Conservation (phyloP, 129 eudicot genomes). For the Flaveria ramosissima region DNA sequence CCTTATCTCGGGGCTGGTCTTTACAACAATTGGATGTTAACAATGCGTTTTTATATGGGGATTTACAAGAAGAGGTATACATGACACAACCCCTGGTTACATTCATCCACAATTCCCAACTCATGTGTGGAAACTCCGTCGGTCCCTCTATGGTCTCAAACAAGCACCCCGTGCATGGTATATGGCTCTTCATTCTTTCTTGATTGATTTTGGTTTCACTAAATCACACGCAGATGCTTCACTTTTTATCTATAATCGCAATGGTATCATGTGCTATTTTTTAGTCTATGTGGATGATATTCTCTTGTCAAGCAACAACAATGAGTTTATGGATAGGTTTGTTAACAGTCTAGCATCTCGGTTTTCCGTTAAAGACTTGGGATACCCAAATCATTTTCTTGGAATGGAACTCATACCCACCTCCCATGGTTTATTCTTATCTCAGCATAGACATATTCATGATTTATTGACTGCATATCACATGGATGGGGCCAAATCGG, state of each 20-base stretch:
- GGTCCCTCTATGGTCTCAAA: background rate
- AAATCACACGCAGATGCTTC: background rate
- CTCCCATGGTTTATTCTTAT: background rate
- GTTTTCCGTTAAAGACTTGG: background rate
- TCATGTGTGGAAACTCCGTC: background rate
- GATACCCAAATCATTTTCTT: background rate
- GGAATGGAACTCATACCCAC: constrained; percentile 12
- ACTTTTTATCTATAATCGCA: background rate
- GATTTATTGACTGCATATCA: background rate
- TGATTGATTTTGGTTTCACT: background rate
- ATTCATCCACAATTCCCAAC: background rate
- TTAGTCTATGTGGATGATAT: too few species aligned
- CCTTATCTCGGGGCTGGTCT: background rate
- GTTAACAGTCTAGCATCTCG: background rate
- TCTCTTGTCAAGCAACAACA: background rate
- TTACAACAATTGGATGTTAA: background rate
- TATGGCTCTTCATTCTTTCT: background rate
- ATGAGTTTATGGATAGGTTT: background rate
- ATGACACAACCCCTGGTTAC: background rate
- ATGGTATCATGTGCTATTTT: background rate
- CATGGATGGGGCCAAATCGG: constrained; percentile 11
- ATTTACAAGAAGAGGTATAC: background rate
- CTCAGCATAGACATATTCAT: constrained; percentile 5
- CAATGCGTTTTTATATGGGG: too few species aligned
- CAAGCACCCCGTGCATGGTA: background rate